Percentiles rank a stretch among this genome's conserved stretches.
Evolutionary conservation across 2,329 filamentous ascomycete genomes (phyloP).

Genomic region (Cladophialophora psammophila): DNA sequence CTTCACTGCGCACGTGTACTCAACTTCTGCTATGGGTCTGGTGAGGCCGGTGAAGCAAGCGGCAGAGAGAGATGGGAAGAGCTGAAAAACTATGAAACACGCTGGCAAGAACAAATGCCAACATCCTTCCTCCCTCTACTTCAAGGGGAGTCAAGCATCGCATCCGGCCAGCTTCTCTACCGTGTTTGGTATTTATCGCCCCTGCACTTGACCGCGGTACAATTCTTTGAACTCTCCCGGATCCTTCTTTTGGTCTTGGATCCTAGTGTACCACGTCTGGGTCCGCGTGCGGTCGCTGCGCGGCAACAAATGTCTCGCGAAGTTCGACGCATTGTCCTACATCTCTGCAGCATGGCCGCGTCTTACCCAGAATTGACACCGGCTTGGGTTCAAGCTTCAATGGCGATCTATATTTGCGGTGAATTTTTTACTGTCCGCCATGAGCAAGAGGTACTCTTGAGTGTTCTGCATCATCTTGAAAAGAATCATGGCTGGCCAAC

Average conservation of each 20-base stretch:
- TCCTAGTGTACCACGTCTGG: background rate
- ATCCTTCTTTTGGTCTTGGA: background rate
- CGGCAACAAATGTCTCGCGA: conserved; percentile 1
- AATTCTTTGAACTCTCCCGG: conserved; percentile 2
- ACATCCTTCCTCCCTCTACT: background rate
- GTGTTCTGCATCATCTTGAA: conserved; percentile 1
- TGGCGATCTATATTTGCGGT: background rate
- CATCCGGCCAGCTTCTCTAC: background rate
- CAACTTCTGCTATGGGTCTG: background rate
- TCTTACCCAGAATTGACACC: background rate
- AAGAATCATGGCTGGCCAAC: background rate
- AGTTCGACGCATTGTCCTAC: background rate
- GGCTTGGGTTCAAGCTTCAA: background rate
- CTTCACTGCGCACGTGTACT: background rate
- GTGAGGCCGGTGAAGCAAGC: background rate
- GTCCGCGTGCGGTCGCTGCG: background rate
- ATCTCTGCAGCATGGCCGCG: background rate
- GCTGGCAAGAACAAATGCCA: conserved; percentile 3
- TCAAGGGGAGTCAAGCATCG: background rate
- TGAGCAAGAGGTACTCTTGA: background rate
- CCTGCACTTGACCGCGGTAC: background rate
- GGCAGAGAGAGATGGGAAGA: background rate
- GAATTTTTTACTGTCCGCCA: background rate
- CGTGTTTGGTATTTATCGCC: conserved; percentile 1
- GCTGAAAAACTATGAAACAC: conserved; percentile 4